phyloP scores from a whole-genome alignment of 2,329 filamentous ascomycete genomes.

The Sporothrix brasiliensis region DNA sequence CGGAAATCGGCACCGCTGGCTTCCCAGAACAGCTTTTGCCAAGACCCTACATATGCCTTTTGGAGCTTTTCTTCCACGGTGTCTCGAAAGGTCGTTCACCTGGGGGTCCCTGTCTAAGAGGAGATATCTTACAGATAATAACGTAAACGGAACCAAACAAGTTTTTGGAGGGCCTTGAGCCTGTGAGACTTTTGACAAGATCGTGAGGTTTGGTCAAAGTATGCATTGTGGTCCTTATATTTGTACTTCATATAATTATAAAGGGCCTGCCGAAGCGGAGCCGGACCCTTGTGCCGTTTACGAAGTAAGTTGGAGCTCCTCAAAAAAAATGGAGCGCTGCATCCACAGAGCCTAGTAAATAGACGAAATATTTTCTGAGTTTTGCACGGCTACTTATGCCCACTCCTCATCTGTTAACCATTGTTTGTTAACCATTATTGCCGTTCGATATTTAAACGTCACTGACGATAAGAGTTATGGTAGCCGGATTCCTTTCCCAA shows the following conservation, averaged over 20 bases:
- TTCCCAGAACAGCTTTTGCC: conserved; percentile 13
- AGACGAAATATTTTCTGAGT: too few species aligned
- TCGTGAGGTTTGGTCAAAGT: not conserved
- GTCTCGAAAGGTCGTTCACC: not conserved
- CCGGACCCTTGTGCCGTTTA: not conserved
- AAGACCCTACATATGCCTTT: conserved; percentile 22
- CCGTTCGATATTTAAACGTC: too few species aligned
- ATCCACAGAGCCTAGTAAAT: too few species aligned
- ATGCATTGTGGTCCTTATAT: not conserved
- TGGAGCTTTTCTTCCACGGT: not conserved
- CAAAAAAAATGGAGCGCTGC: too few species aligned
- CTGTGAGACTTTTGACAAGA: not conserved
- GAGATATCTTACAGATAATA: not conserved
- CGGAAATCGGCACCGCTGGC: conserved; percentile 31
- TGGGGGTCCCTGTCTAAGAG: not conserved
- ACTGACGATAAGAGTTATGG: too few species aligned
- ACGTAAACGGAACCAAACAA: not conserved
- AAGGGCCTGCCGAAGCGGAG: conserved; percentile 4
- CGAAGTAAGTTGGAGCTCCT: too few species aligned
- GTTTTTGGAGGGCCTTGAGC: not conserved
- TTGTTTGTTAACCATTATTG: too few species aligned
- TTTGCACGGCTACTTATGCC: too few species aligned
- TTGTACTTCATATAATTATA: not conserved
- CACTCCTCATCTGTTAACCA: too few species aligned
- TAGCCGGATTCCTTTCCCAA: too few species aligned